A percentile compares a stretch with the other conserved stretches of the same genome.
These are phyloP conservation scores for Aspergillus transmontanensis DNA, from an alignment of 2,329 filamentous ascomycete genomes.

Conservation along the genomic window DNA sequence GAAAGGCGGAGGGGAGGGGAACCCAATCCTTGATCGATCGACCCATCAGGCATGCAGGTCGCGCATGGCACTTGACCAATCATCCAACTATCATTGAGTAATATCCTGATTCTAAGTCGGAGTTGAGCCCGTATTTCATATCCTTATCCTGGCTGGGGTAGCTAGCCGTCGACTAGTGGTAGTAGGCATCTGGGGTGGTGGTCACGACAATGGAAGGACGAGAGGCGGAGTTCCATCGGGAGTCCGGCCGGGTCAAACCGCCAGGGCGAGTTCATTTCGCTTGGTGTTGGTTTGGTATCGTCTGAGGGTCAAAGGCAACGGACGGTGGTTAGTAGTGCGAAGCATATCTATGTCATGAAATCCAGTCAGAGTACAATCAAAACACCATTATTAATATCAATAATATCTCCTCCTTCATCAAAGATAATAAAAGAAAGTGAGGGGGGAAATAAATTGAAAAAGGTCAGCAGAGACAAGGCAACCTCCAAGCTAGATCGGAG, in stretches of 20 bases:
- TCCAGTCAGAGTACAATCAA: slow-evolving; percentile 1
- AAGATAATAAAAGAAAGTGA: background rate
- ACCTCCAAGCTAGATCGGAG: background rate
- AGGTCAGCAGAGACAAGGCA: too few relatives aligned
- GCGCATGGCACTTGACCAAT: slow-evolving; percentile 2
- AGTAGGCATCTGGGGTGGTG: background rate
- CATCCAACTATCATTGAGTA: background rate
- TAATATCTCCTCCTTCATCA: background rate
- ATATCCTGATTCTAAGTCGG: background rate
- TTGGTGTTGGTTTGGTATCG: background rate
- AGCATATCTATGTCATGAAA: background rate
- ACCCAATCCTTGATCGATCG: slow-evolving; percentile 1
- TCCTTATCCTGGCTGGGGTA: background rate
- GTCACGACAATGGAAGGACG: background rate
- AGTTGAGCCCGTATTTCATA: background rate
- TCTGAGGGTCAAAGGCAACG: background rate
- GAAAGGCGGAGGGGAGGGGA: slow-evolving; percentile 13
- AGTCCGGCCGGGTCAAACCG: slow-evolving; percentile 11
- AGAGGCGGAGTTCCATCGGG: slow-evolving; percentile 12
- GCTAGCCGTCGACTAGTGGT: background rate
- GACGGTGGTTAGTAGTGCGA: background rate
- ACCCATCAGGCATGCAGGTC: slow-evolving; percentile 3
- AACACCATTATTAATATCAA: background rate
- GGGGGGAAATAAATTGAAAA: background rate
- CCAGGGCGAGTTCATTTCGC: slow-evolving; percentile 1